Base-by-base conservation (phyloP, 1,284 basidiomycete genomes). In the Ustilago curta region DNA sequence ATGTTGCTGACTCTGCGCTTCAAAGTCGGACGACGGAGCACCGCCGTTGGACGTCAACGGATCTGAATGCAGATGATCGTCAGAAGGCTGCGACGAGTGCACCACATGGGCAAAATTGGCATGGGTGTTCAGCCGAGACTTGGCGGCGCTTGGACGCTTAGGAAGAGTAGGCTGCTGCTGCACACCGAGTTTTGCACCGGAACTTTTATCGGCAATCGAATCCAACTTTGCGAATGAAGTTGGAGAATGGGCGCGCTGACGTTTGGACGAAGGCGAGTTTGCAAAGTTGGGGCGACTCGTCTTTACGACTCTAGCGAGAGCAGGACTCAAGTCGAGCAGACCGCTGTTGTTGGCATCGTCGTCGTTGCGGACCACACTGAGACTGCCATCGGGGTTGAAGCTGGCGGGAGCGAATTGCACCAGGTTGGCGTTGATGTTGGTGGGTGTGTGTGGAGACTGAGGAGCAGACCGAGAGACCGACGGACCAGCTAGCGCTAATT, bases 271-370 rank as follows among this genome's bases (percentile, higher is more conserved):
- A 4, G 71, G 66, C 12, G 55, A 42, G 23, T 39, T 31, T 19
- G 37, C 60, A 63, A 61, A 59, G 44, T 45, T 58, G 49, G 68
- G 57, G 44, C 57, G 53, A 29, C 27, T 18, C 19, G 63, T 47
- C 55, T 61, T 68, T 55, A 59, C 39, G n/a, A 47, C 57, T 23
- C 59, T 55, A 16, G 63, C 16, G 3, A 81, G 63, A 27, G 71
- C 69, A 3, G 83, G 82, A 45, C 70, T 78, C 18, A 83, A 52
- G 29, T 80, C 83, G 40, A 84, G 70, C 19, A 84, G 64, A 1
- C 83, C 83, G 29, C 79, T 81, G 48, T 79, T 79, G 59, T 78
- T 82, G 8, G 83, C 83, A 43, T 83, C 81, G 21, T 79, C 75
- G 27, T 82, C 80, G 48, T 80, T 76, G 19, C 82, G 78, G 8